Conservation (phyloP, 208 protist genomes). For the Naegleria fowleri region DNA sequence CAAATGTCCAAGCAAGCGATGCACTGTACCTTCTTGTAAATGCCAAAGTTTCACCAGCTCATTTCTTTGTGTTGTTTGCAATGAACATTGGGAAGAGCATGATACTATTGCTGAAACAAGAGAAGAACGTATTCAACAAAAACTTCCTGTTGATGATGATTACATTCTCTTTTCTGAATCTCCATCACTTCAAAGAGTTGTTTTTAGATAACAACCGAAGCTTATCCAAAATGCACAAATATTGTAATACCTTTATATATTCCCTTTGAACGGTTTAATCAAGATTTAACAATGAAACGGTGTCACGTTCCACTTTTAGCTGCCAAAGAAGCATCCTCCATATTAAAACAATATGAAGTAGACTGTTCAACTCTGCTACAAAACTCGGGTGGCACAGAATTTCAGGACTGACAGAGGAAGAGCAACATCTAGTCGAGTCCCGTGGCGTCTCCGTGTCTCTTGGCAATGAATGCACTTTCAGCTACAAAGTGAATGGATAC, state of each 20-base stretch:
- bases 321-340: not conserved
- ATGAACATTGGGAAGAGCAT: constrained; percentile 68
- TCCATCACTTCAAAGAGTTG: constrained; percentile 55
- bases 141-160: constrained; percentile 54
- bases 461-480: not conserved
- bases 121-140: constrained; percentile 44
- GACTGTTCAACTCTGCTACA: not conserved
- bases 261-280: not conserved
- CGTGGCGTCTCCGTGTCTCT: not conserved
- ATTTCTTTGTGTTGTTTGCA: constrained; percentile 71
- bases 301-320: not conserved
- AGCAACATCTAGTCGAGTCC: not conserved
- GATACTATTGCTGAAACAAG: constrained; percentile 67
- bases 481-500: not conserved
- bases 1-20: constrained; percentile 39
- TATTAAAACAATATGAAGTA: not conserved
- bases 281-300: not conserved
- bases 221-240: too few species aligned
- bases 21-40: constrained; percentile 44
- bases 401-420: not conserved
- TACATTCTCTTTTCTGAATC: constrained; percentile 62
- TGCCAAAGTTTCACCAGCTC: constrained; percentile 54
- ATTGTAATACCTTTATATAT: not conserved
- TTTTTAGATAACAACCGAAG: constrained; percentile 39
- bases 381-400: not conserved